A percentile compares a stretch with the other conserved stretches of the same genome.
phyloP scores from a whole-genome alignment of 768 basidiomycete genomes.

The Multifurca ochricompacta region DNA sequence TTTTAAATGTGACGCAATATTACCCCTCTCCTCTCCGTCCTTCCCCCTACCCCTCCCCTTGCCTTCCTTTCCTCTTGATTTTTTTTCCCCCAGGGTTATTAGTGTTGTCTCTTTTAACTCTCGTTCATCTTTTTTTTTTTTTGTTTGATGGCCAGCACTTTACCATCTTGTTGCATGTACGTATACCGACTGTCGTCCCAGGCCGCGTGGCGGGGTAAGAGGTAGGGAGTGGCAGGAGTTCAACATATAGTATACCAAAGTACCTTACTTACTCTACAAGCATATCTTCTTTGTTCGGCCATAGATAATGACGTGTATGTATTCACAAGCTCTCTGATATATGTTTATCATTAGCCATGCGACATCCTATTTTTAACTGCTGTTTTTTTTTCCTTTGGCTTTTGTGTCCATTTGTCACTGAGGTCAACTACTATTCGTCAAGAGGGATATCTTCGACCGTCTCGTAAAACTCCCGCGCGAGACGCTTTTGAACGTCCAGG shows the following conservation, averaged over 20 bases:
- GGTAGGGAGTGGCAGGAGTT: not conserved
- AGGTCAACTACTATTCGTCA: no score
- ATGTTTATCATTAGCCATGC: no score
- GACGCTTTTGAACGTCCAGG: conserved; percentile 62
- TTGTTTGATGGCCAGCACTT: conserved; percentile 4
- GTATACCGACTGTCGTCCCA: conserved; percentile 8
- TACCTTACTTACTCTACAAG: conserved; percentile 6
- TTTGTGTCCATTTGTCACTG: no score
- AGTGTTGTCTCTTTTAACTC: no score
- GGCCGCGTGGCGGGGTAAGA: no score
- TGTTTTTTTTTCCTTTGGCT: conserved; percentile 21
- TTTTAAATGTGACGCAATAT: not conserved
- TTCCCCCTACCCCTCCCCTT: not conserved
- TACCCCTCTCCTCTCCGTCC: not conserved
- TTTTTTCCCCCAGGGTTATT: no score
- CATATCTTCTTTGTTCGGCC: not conserved
- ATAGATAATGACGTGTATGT: conserved; percentile 12
- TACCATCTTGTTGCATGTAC: conserved; percentile 1
- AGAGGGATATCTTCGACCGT: conserved; percentile 55
- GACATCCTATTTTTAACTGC: not conserved
- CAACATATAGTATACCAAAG: conserved; percentile 4
- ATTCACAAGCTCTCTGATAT: not conserved
- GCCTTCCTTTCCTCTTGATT: not conserved
- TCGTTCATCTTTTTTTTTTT: not conserved
- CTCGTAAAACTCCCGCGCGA: conserved; percentile 83